Percentiles rank a stretch among this genome's conserved stretches.
Conservation (phyloP, 768 basidiomycete species). For the Pulveroboletus sp. region DNA sequence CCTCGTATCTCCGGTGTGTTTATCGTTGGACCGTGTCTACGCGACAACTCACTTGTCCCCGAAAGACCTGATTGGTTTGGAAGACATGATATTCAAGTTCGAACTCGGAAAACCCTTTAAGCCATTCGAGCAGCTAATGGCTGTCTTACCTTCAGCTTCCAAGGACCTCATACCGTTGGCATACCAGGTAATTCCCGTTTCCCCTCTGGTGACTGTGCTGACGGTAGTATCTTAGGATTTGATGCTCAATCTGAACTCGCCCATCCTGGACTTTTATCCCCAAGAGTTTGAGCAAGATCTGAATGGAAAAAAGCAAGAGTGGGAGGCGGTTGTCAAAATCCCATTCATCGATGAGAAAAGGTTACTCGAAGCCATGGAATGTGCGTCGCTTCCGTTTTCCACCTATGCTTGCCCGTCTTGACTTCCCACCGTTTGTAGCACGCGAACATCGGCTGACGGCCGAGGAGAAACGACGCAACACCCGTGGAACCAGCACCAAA, state of each 20-base stretch:
- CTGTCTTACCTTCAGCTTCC: constrained; percentile 90
- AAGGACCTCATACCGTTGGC: constrained; percentile 84
- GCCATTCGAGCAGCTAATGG: constrained; percentile 97
- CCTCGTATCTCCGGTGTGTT: constrained; percentile 88
- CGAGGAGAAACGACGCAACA: constrained; percentile 75
- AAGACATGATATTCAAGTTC: constrained; percentile 81
- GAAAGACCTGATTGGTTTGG: constrained; percentile 57
- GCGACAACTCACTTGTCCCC: constrained; percentile 4
- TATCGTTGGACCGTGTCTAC: background rate
- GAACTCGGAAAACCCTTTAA: constrained; percentile 84
- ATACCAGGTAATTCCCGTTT: constrained; percentile 55
- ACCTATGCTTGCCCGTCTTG: background rate
- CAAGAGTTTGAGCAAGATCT: constrained; percentile 85
- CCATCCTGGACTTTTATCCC: constrained; percentile 95
- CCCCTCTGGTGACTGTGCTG: background rate
- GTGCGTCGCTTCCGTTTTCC: constrained; percentile 34
- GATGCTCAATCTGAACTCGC: constrained; percentile 80
- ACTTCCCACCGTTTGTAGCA: constrained; percentile 38
- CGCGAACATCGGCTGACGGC: constrained; percentile 72
- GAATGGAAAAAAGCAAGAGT: constrained; percentile 97
- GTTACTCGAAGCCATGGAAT: constrained; percentile 76
- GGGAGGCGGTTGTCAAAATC: constrained; percentile 99
- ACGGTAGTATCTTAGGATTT: constrained; percentile 55
- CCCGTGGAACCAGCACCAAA: constrained; percentile 72
- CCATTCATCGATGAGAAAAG: constrained; percentile 89